Conservation (phyloP, 2,329 filamentous ascomycete genomes). For the Stenocarpella maydis region DNA sequence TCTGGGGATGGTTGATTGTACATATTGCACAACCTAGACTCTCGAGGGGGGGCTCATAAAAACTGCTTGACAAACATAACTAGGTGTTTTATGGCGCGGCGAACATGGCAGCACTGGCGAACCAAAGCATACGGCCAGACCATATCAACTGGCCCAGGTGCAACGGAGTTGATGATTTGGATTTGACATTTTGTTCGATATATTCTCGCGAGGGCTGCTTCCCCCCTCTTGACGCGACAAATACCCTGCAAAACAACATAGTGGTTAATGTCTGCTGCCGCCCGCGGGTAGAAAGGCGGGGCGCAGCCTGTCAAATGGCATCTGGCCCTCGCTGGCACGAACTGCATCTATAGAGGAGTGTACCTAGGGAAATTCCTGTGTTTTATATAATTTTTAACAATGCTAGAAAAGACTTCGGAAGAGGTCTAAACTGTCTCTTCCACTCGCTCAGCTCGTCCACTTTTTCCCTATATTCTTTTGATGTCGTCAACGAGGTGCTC, state of each 20-base stretch:
- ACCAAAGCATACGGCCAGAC: conserved; percentile 27
- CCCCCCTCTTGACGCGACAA: conserved; percentile 9
- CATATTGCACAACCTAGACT: conserved; percentile 23
- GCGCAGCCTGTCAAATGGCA: conserved; percentile 29
- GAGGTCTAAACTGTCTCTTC: background rate
- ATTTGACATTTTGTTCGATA: conserved; percentile 15
- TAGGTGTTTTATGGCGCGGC: conserved; percentile 29
- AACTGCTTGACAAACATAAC: conserved; percentile 16
- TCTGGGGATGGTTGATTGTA: conserved; percentile 19
- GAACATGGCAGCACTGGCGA: conserved; percentile 34
- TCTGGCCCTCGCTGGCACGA: conserved; percentile 16
- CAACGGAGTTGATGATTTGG: conserved; percentile 28
- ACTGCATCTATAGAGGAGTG: conserved; percentile 32
- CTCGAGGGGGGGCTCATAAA: conserved; percentile 8
- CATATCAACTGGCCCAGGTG: conserved; percentile 24
- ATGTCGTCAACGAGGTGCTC: background rate
- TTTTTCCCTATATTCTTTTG: too few relatives aligned
- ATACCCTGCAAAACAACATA: conserved; percentile 18
- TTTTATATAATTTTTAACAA: conserved; percentile 35
- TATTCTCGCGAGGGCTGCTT: conserved; percentile 20
- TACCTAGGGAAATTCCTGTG: conserved; percentile 30
- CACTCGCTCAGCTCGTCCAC: background rate
- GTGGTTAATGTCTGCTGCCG: conserved; percentile 33
- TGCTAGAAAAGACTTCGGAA: conserved; percentile 30
- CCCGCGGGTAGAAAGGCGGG: conserved; percentile 11